Percentiles rank a stretch among this genome's conserved stretches.
Evolutionary conservation across 2,329 filamentous ascomycete genomes (phyloP).

Genomic region (Aspergillus transmontanensis): DNA sequence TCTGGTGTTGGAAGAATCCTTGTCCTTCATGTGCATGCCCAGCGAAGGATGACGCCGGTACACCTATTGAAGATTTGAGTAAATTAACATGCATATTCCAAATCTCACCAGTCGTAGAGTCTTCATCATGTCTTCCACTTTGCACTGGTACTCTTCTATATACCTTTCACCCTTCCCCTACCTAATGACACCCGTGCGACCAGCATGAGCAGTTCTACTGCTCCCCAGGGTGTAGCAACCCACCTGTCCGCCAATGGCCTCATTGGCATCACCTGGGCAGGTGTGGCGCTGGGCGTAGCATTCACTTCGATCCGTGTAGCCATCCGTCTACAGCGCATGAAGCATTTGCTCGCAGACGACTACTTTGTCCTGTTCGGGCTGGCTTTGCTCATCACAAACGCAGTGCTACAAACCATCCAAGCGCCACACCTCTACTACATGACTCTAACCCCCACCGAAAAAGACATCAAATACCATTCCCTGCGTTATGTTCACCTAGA

Average conservation of each 20-base stretch:
- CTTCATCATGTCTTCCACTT: background rate
- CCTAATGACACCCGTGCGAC: background rate
- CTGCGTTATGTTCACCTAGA: conserved; percentile 17
- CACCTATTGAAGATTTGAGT: background rate
- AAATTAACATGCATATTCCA: background rate
- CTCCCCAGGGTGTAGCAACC: conserved; percentile 13
- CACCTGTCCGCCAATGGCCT: conserved; percentile 18
- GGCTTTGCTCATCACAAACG: conserved; percentile 21
- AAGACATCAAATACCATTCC: conserved; percentile 18
- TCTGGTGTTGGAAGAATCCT: background rate
- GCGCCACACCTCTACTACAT: conserved; percentile 24
- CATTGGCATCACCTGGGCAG: conserved; percentile 22
- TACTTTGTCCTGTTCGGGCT: conserved; percentile 22
- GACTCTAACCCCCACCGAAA: conserved; percentile 8
- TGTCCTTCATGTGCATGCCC: background rate
- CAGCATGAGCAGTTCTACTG: conserved; percentile 3
- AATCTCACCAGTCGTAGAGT: background rate
- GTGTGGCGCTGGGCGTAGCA: conserved; percentile 19
- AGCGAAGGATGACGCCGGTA: background rate
- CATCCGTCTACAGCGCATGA: conserved; percentile 19
- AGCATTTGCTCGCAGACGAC: conserved; percentile 21
- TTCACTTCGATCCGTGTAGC: conserved; percentile 17
- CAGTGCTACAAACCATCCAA: conserved; percentile 22
- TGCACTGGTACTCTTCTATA: background rate
- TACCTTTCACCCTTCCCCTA: background rate